phyloP scores from a whole-genome alignment of 108 stramenopile species.

The Schizochytrium sp. region DNA sequence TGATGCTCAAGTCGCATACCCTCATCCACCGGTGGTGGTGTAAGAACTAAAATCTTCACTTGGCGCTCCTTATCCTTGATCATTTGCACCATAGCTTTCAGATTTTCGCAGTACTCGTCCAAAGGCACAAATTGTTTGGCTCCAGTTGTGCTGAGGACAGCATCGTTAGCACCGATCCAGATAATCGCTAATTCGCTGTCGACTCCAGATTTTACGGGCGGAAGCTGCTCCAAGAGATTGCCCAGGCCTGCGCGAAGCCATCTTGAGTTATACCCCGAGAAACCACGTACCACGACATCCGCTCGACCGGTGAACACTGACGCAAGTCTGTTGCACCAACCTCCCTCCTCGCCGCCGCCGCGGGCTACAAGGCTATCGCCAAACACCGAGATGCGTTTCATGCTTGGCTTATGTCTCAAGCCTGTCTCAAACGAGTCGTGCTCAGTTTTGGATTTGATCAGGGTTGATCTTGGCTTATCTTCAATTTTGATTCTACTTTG shows the following conservation, averaged over 20 bases:
- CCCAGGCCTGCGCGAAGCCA: conserved; percentile 30
- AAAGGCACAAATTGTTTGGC: conserved; percentile 25
- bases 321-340: neutral
- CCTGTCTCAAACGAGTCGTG: too few species aligned
- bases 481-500: too few species aligned
- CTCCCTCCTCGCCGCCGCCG: neutral
- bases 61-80: neutral
- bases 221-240: neutral
- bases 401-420: neutral
- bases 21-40: conserved; percentile 42
- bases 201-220: neutral
- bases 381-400: neutral
- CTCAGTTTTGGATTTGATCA: too few species aligned
- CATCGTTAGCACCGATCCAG: conserved; percentile 45
- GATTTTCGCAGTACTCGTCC: conserved; percentile 48
- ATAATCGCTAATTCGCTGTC: conserved; percentile 1
- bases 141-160: conserved; percentile 27
- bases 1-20: conserved; percentile 55
- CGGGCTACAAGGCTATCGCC: conserved; percentile 15
- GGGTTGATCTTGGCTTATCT: too few species aligned
- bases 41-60: neutral
- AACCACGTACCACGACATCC: conserved; percentile 21
- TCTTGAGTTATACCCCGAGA: conserved; percentile 39
- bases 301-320: conserved; percentile 26
- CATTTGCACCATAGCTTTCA: neutral